Evolutionary conservation across 164 flowering plant genomes (phyloP), one percentile per base, ranked within the genome.

Genomic region (Litsea cubeba): DNA sequence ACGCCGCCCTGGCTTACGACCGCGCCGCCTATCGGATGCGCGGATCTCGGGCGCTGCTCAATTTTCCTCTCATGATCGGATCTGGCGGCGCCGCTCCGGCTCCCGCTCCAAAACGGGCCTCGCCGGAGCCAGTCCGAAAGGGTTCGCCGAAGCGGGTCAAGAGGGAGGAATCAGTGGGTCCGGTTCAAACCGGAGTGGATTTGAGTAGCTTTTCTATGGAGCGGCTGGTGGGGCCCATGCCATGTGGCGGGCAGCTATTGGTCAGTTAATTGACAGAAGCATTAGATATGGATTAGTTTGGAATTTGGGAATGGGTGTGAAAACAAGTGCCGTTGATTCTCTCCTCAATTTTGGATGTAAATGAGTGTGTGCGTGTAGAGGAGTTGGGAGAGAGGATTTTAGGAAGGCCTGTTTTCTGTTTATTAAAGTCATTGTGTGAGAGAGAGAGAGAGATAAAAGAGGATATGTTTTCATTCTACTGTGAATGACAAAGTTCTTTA

Each of bases 1-100:
- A 81, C 35, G 87, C 87, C 1, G 87, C 87, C 0, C 46, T 81
- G 73, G 87, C 87, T 32, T 85, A 85, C 68, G 87, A 83, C 54
- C 63, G 81, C 14, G 87, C 87, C 3, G 87, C 87, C 8, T 85
- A 71, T 23, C 30, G 85, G 30, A 81, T 85, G 81, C 82, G 87
- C 12, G 87, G 87, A 15, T 72, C 83, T 7, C 77, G 83, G 17
- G 87, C 87, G 20, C 62, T 83, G 65, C 81, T 85, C 24, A 85
- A 85, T 54, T 85, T 85, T 74, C 87, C 87, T 0, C 78, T 81
- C 26, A 69, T 77, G 70, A 75, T 81, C 24, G 78, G 79, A 17
- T 72, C 82, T 1, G 26, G 50, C 23, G 72, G 66, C 2, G 58
- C 30, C 11, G 20, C 70, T 3, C 65, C 79, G 40, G 20, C 50